These are phyloP conservation scores for Ceratocystis destructans DNA, from an alignment of 2,329 filamentous ascomycete species.

Conservation along the genomic window DNA sequence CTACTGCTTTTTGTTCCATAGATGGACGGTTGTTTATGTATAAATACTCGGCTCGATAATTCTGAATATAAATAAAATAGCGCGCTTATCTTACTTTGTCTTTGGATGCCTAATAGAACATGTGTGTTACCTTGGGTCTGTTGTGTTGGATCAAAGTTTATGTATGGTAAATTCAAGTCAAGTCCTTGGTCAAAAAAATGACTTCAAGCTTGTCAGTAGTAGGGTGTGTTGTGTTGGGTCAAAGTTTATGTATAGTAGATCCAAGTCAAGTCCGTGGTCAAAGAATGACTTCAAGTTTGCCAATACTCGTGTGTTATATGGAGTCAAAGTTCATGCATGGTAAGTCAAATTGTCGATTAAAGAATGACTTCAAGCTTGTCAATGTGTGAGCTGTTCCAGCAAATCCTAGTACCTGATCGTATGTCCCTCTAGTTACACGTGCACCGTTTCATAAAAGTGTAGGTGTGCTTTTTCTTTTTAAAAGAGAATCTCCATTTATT, in stretches of 20 bases:
- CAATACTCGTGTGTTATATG: background rate
- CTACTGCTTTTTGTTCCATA: too few species aligned
- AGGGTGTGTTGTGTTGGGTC: too few species aligned
- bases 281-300: background rate
- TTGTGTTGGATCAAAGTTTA: too few species aligned
- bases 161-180: background rate
- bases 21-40: background rate
- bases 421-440: background rate
- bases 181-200: background rate
- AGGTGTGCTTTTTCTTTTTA: slow-evolving; percentile 17
- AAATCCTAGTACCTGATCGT: background rate
- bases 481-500: slow-evolving; percentile 19
- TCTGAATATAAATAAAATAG: background rate
- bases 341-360: background rate
- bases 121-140: background rate
- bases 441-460: slow-evolving; percentile 17
- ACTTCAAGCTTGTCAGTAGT: too few species aligned
- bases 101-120: background rate
- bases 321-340: background rate
- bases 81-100: background rate
- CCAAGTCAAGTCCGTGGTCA: background rate
- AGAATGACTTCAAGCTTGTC: background rate
- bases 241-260: background rate
- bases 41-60: background rate
- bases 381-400: too few species aligned